phyloP scores from a whole-genome alignment of 352 stramenopile species.

The Blastocystis sp. region DNA sequence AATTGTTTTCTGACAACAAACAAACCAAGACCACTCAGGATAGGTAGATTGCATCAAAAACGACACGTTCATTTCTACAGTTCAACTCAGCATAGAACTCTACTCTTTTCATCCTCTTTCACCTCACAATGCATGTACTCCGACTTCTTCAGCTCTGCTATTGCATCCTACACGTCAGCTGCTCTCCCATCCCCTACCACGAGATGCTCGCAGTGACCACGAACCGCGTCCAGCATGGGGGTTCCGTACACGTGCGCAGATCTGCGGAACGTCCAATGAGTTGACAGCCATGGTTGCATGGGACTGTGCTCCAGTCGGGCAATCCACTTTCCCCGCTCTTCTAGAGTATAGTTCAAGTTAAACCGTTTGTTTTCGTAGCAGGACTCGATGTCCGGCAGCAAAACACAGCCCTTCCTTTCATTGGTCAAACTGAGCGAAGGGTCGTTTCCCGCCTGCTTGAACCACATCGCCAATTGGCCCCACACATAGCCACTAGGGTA shows the following conservation, averaged over 20 bases:
- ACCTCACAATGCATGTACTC: background rate
- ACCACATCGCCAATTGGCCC: conserved; percentile 65
- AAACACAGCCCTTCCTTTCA: conserved; percentile 64
- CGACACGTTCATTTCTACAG: background rate
- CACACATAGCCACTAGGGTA: conserved; percentile 65
- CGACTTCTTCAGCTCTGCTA: conserved; percentile 11
- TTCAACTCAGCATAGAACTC: background rate
- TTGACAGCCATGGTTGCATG: background rate
- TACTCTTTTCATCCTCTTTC: background rate
- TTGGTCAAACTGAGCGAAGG: conserved; percentile 60
- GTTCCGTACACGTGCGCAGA: background rate
- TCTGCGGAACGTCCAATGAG: conserved; percentile 14
- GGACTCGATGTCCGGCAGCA: conserved; percentile 64
- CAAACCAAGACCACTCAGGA: background rate
- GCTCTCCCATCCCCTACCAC: background rate
- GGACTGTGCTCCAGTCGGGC: background rate
- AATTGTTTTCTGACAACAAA: background rate
- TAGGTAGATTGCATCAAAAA: background rate
- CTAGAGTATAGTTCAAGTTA: background rate
- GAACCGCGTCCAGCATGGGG: conserved; percentile 50
- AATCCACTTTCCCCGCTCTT: conserved; percentile 8
- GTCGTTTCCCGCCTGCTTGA: conserved; percentile 65
- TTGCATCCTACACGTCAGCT: background rate
- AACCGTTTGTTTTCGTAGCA: conserved; percentile 60
- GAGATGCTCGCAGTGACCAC: background rate